Percentiles rank a stretch among this genome's conserved stretches.
phyloP scores from a whole-genome alignment of 441 rosid species.

The Arabidopsis lyrata region DNA sequence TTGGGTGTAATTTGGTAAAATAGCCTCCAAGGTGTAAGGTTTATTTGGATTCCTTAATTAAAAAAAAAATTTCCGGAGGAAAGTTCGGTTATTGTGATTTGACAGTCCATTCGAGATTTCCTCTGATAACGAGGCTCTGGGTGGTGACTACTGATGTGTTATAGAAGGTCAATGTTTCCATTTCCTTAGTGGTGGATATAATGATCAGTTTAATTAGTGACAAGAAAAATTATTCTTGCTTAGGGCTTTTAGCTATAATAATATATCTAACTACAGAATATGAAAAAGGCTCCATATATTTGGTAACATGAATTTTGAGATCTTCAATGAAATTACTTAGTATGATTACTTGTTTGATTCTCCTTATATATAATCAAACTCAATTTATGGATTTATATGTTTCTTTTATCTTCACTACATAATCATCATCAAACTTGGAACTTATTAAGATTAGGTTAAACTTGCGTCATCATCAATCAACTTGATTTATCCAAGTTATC shows the following conservation, averaged over 20 bases:
- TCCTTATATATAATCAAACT: neutral
- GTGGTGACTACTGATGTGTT: neutral
- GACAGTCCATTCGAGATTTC: neutral
- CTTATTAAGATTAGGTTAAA: conserved; percentile 33
- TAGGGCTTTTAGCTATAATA: neutral
- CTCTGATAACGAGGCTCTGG: neutral
- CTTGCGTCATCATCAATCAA: conserved; percentile 31
- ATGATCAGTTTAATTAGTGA: neutral
- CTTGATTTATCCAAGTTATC: conserved; percentile 34
- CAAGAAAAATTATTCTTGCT: neutral
- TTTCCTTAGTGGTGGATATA: neutral
- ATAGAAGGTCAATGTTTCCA: neutral
- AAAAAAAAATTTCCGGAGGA: too few relatives aligned
- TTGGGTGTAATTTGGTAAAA: too few relatives aligned
- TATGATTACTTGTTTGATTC: neutral
- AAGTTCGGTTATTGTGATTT: neutral
- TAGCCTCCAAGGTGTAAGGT: too few relatives aligned
- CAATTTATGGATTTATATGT: conserved; percentile 6
- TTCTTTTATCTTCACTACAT: neutral
- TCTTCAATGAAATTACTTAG: neutral
- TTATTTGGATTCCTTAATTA: too few relatives aligned
- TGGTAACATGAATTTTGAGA: neutral
- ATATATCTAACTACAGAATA: neutral
- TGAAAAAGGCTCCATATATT: neutral
- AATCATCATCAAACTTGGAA: conserved; percentile 23